Evolutionary conservation across 176 grass and related monocot genomes (phyloP).

Genomic region (Musa schizocarpa): DNA sequence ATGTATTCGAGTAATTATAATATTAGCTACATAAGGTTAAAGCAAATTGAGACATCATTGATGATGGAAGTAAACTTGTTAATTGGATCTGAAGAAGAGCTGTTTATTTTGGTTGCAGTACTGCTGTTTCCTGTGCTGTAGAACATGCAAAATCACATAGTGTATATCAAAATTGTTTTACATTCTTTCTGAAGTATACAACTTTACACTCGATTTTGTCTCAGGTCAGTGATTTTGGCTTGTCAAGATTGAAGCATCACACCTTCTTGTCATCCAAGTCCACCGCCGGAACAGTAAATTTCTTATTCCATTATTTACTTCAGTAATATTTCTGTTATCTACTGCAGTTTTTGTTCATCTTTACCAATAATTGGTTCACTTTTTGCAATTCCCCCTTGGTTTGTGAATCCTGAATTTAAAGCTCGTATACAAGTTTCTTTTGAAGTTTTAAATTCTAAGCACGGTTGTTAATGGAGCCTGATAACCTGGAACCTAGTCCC

Average conservation of each 20-base stretch:
- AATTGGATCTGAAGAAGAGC: no score
- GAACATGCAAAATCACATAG: neutral
- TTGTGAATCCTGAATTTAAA: no score
- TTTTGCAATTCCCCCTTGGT: no score
- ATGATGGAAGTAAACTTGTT: no score
- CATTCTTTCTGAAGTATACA: neutral
- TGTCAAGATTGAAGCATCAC: conserved; percentile 98
- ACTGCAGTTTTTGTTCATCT: no score
- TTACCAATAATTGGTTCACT: no score
- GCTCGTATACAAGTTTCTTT: neutral
- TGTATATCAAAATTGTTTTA: neutral
- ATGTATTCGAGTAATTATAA: no score
- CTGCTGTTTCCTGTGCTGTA: neutral
- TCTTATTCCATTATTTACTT: conserved; percentile 2
- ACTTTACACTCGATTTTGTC: neutral
- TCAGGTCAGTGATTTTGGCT: conserved; percentile 97
- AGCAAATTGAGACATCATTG: no score
- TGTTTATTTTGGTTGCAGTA: neutral
- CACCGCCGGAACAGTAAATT: conserved; percentile 83
- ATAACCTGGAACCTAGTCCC: neutral
- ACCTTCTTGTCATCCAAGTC: conserved; percentile 96
- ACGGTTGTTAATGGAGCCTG: neutral
- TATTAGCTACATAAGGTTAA: no score
- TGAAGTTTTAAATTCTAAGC: neutral
- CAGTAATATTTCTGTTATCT: no score